Percentiles rank a stretch among this genome's conserved stretches.
Evolutionary conservation across 768 basidiomycete species (phyloP).

Genomic region (Mycena indigotica): DNA sequence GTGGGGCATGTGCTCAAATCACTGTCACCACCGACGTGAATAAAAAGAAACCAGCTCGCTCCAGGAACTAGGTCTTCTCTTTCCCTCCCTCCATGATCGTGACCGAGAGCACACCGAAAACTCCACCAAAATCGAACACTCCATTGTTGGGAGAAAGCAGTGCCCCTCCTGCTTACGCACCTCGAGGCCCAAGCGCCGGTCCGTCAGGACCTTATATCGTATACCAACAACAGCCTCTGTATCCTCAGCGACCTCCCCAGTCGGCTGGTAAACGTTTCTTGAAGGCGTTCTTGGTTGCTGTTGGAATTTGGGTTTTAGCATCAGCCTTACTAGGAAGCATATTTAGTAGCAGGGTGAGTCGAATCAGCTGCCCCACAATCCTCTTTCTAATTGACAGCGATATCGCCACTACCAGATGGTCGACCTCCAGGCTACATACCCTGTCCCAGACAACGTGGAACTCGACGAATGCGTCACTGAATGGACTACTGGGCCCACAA

Average conservation of each 20-base stretch:
- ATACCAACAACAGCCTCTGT: constrained; percentile 12
- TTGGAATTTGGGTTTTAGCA: constrained; percentile 17
- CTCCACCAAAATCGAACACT: constrained; percentile 12
- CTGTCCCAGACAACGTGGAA: not conserved
- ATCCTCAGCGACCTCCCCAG: not conserved
- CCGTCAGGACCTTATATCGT: constrained; percentile 2
- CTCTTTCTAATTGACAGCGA: constrained; percentile 2
- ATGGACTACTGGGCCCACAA: constrained; percentile 7
- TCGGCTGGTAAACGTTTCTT: constrained; percentile 16
- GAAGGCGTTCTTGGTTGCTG: constrained; percentile 12
- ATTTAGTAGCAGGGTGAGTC: constrained; percentile 4
- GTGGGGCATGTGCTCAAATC: not conserved
- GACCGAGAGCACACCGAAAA: constrained; percentile 7
- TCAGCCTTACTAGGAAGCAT: constrained; percentile 13
- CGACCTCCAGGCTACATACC: not conserved
- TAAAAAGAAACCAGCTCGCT: too few relatives aligned
- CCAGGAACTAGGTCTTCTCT: not conserved
- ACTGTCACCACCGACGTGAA: too few relatives aligned
- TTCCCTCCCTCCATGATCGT: constrained; percentile 20
- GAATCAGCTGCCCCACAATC: not conserved
- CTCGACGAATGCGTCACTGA: constrained; percentile 4
- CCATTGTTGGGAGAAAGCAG: constrained; percentile 14
- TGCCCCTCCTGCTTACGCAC: constrained; percentile 18
- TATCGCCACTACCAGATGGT: constrained; percentile 5
- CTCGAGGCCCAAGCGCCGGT: constrained; percentile 1